A percentile compares a stretch with the other conserved stretches of the same genome.
phyloP scores from a whole-genome alignment of 495 filamentous ascomycete species.

The Staphylotrichum longicolle region DNA sequence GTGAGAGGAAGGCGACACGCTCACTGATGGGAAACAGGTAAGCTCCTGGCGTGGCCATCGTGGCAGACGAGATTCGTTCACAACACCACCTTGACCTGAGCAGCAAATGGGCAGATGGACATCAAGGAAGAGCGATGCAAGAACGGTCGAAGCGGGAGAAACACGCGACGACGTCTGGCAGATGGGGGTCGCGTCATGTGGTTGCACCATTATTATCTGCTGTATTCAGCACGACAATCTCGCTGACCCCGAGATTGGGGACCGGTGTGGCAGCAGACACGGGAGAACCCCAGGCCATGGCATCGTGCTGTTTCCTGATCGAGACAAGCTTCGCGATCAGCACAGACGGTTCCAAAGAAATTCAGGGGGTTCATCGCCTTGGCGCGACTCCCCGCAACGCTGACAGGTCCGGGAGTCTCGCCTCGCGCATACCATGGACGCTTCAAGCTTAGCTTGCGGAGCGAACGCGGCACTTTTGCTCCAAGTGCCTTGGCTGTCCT shows the following conservation, averaged over 20 bases:
- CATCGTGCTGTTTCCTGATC: neutral
- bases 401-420: neutral
- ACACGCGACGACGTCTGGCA: too few species aligned
- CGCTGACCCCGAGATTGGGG: too few species aligned
- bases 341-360: neutral
- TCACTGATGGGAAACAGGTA: slow-evolving; percentile 14
- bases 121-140: too few species aligned
- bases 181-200: too few species aligned
- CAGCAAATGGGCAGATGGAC: neutral
- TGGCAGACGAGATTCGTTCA: neutral
- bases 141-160: too few species aligned
- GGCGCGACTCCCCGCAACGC: neutral
- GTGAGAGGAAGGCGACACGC: slow-evolving; percentile 20
- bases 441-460: too few species aligned
- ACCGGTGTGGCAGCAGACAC: too few species aligned
- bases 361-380: neutral
- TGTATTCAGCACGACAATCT: too few species aligned
- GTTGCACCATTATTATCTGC: too few species aligned
- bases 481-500: too few species aligned
- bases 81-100: neutral
- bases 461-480: too few species aligned
- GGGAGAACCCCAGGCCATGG: neutral
- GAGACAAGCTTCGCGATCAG: slow-evolving; percentile 1
- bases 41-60: neutral
- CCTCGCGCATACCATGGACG: neutral